These are phyloP conservation scores for Phoenix dactylifera DNA, from an alignment of 176 grass and related monocot species.

Conservation along the genomic window DNA sequence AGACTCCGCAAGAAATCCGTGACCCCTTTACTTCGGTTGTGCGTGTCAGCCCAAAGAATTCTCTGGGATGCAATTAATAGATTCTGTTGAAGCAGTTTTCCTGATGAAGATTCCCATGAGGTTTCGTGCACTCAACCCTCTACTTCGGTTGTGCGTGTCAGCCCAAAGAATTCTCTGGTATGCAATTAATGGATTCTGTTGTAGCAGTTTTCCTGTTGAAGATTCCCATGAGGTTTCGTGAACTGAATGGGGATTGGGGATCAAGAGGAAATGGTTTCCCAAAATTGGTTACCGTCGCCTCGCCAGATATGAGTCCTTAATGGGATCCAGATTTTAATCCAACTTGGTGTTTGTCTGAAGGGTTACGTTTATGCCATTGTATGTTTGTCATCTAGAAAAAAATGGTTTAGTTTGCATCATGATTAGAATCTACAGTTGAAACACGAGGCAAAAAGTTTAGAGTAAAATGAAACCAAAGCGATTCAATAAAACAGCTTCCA, in stretches of 20 bases:
- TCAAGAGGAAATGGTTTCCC: slow-evolving; percentile 13
- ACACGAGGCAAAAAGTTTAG: no score
- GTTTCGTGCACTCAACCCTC: slow-evolving; percentile 26
- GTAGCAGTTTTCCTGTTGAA: slow-evolving; percentile 72
- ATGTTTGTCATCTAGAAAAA: background rate
- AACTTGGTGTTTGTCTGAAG: background rate
- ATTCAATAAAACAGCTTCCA: no score
- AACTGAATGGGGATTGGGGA: slow-evolving; percentile 8
- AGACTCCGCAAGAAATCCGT: slow-evolving; percentile 25
- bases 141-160: slow-evolving; percentile 37
- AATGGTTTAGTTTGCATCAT: background rate
- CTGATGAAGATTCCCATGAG: slow-evolving; percentile 62
- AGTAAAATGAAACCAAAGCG: no score
- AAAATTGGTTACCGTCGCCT: slow-evolving; percentile 34
- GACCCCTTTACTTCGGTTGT: slow-evolving; percentile 32
- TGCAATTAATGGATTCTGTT: slow-evolving; percentile 66
- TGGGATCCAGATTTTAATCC: slow-evolving; percentile 67
- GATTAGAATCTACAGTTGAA: no score
- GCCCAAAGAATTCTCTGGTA: slow-evolving; percentile 63
- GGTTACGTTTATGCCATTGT: background rate
- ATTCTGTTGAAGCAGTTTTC: slow-evolving; percentile 69
- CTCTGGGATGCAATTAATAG: slow-evolving; percentile 70
- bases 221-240: slow-evolving; percentile 52
- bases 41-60: slow-evolving; percentile 45
- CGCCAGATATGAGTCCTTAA: slow-evolving; percentile 70